Evolutionary conservation across 768 basidiomycete species (phyloP).

Genomic region (Exidia glandulosa): DNA sequence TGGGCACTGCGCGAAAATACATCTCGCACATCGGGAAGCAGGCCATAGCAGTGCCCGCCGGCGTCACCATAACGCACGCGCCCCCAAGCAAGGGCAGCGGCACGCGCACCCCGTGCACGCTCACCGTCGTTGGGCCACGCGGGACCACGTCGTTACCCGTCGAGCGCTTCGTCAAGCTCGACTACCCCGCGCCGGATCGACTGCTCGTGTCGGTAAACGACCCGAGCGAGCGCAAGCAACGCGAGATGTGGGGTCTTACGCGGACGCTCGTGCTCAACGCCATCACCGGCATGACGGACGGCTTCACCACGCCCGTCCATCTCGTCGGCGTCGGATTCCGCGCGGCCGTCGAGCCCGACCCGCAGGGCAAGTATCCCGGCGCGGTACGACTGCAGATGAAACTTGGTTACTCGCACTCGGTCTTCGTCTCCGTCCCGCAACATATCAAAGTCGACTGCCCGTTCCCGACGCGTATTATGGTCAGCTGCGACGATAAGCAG

Average conservation of each 20-base stretch:
- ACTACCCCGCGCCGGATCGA: constrained; percentile 19
- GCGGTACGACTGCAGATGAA: constrained; percentile 66
- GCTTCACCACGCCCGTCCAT: constrained; percentile 72
- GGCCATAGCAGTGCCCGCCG: constrained; percentile 40
- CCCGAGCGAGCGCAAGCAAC: constrained; percentile 60
- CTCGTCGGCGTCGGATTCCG: constrained; percentile 95
- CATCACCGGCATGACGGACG: constrained; percentile 78
- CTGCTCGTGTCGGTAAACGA: constrained; percentile 40
- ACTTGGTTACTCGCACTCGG: constrained; percentile 83
- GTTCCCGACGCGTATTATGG: constrained; percentile 68
- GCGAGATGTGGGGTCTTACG: constrained; percentile 92
- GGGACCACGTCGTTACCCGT: constrained; percentile 40
- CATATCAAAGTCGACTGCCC: constrained; percentile 76
- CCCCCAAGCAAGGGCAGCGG: constrained; percentile 12
- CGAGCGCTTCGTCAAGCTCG: constrained; percentile 33
- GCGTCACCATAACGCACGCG: constrained; percentile 30
- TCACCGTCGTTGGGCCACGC: constrained; percentile 49
- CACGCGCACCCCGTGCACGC: constrained; percentile 9
- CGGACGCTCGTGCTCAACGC: constrained; percentile 85
- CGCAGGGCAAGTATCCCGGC: constrained; percentile 17
- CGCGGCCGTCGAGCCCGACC: constrained; percentile 74
- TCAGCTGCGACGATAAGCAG: constrained; percentile 83
- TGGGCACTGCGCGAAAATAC: constrained; percentile 4
- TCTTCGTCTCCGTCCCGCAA: constrained; percentile 70
- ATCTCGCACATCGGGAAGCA: constrained; percentile 38